phyloP scores from a whole-genome alignment of 768 basidiomycete genomes.

The Daedaleopsis nitida region DNA sequence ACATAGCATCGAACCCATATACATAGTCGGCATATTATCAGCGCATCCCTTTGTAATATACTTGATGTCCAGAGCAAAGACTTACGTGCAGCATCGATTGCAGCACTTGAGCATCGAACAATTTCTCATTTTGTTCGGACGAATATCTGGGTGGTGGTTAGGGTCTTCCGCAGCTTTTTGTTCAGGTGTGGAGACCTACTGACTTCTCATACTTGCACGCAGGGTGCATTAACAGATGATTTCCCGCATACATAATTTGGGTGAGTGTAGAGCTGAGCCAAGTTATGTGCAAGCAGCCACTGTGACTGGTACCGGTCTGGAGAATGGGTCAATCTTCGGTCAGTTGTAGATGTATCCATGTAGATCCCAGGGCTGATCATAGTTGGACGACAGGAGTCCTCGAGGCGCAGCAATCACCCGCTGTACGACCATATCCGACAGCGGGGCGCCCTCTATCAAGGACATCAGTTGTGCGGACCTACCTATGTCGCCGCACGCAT shows the following conservation, averaged over 20 bases:
- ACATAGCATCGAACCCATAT: constrained; percentile 19
- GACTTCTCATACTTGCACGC: background rate
- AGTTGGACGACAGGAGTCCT: background rate
- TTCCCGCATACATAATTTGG: no score
- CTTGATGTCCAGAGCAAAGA: constrained; percentile 7
- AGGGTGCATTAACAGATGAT: no score
- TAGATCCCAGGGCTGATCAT: background rate
- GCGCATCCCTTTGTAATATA: constrained; percentile 20
- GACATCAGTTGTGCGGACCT: background rate
- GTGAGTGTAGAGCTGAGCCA: background rate
- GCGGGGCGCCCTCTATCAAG: background rate
- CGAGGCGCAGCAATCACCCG: background rate
- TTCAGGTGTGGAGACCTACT: background rate
- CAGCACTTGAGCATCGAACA: background rate
- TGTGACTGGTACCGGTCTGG: no score
- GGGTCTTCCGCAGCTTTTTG: background rate
- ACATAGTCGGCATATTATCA: constrained; percentile 10
- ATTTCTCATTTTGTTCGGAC: background rate
- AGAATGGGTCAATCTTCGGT: background rate
- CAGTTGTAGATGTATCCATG: background rate
- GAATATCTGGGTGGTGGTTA: background rate
- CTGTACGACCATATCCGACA: background rate
- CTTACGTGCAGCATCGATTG: background rate
- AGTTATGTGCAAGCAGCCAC: no score
- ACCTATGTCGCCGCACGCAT: background rate